Conservation (phyloP, 352 stramenopile genomes). For the Phytophthora syringae region DNA sequence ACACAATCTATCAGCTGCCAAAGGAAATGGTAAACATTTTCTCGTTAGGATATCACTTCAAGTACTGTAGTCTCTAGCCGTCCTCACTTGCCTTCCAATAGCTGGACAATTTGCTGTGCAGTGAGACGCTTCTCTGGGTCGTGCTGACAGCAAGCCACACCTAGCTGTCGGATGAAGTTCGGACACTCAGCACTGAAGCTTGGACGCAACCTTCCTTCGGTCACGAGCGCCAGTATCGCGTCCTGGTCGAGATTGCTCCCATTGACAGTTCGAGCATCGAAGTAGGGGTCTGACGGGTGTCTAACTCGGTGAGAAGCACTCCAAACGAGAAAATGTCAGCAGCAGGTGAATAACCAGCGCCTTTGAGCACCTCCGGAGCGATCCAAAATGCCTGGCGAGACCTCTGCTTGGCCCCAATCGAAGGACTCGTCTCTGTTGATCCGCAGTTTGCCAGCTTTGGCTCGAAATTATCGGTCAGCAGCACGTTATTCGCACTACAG, state of each 20-base stretch:
- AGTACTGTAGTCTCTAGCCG: neutral
- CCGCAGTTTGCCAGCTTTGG: constrained; percentile 29
- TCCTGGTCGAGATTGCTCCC: constrained; percentile 8
- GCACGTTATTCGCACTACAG: constrained; percentile 30
- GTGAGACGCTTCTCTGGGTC: constrained; percentile 43
- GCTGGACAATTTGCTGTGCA: constrained; percentile 46
- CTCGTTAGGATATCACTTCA: neutral
- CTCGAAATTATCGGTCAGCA: constrained; percentile 24
- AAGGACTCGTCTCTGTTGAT: constrained; percentile 10
- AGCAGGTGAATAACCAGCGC: constrained; percentile 52
- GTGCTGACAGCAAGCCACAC: constrained; percentile 44
- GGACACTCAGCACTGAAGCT: constrained; percentile 52
- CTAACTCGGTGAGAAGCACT: constrained; percentile 52
- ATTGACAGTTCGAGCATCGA: constrained; percentile 14
- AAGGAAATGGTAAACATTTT: neutral
- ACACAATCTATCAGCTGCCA: neutral
- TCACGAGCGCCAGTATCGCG: constrained; percentile 18
- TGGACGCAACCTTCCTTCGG: constrained; percentile 40
- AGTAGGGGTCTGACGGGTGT: constrained; percentile 32
- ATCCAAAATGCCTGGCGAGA: constrained; percentile 28
- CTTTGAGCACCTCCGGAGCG: constrained; percentile 62
- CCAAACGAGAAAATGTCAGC: constrained; percentile 69
- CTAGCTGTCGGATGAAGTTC: constrained; percentile 43
- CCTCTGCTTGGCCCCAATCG: constrained; percentile 11
- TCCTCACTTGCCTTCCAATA: constrained; percentile 38